A percentile compares a stretch with the other conserved stretches of the same genome.
Conservation (phyloP, 495 filamentous ascomycete genomes). For the Penicillium mononematosum region DNA sequence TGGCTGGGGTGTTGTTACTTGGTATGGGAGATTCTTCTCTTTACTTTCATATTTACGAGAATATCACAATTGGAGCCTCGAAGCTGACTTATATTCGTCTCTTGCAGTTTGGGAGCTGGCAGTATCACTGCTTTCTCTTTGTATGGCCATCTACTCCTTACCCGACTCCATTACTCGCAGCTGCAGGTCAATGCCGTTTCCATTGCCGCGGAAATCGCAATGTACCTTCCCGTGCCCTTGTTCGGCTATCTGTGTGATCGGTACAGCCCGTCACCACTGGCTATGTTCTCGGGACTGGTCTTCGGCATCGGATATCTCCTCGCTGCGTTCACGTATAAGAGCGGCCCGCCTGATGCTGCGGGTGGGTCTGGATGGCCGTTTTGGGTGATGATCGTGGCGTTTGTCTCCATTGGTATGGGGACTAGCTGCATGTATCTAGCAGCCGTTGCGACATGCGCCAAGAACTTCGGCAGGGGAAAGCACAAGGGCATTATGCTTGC, state of each 20-base stretch:
- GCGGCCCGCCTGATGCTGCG: conserved; percentile 54
- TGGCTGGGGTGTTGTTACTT: conserved; percentile 59
- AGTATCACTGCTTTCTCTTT: conserved; percentile 86
- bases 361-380: conserved; percentile 70
- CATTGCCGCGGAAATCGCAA: conserved; percentile 76
- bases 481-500: conserved; percentile 87
- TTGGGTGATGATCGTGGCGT: conserved; percentile 78
- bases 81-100: conserved; percentile 12
- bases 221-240: conserved; percentile 87
- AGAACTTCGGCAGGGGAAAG: conserved; percentile 90
- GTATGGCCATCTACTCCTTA: conserved; percentile 85
- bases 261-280: conserved; percentile 71
- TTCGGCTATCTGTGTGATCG: conserved; percentile 90
- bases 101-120: conserved; percentile 67
- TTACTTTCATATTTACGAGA: conserved; percentile 1
- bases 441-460: conserved; percentile 89
- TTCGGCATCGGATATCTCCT: conserved; percentile 82
- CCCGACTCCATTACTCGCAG: conserved; percentile 80
- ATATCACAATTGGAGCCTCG: not conserved
- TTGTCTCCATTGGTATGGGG: conserved; percentile 74
- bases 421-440: conserved; percentile 85
- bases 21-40: conserved; percentile 34
- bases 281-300: conserved; percentile 64
- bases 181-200: conserved; percentile 86
- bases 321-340: conserved; percentile 74